Conservation (phyloP, 2,329 filamentous ascomycete species). For the Venturia aucupariae region DNA sequence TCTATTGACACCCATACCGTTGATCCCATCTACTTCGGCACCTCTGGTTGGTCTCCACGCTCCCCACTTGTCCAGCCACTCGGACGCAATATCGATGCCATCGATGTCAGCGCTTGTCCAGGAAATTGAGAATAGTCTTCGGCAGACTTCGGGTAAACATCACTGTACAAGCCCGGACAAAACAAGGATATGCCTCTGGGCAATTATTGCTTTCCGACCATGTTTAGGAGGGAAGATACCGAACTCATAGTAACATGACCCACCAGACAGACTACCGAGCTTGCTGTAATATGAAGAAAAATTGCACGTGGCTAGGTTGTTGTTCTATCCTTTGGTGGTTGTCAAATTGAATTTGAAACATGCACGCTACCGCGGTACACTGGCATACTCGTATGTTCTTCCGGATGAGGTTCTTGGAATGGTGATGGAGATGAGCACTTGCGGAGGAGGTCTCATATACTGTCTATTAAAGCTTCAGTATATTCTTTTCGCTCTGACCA, state of each 20-base stretch:
- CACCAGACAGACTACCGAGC: not conserved
- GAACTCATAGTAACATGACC: not conserved
- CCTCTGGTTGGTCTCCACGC: not conserved
- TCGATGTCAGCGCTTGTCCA: not conserved
- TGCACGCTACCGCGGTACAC: too few species aligned
- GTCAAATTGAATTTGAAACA: too few species aligned
- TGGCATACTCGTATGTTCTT: too few species aligned
- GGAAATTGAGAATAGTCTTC: not conserved
- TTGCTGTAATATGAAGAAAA: not conserved
- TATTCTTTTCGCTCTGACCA: too few species aligned
- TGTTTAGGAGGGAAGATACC: not conserved
- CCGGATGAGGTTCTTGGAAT: too few species aligned
- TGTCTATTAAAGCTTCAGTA: too few species aligned
- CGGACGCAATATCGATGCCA: not conserved
- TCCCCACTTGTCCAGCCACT: not conserved
- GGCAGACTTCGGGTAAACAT: not conserved
- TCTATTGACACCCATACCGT: not conserved
- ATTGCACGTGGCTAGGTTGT: too few species aligned
- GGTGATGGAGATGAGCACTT: too few species aligned
- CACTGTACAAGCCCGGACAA: not conserved
- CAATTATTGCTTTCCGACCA: not conserved
- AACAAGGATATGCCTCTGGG: not conserved
- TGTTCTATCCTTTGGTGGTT: too few species aligned
- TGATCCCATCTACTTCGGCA: not conserved
- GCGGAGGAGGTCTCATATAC: too few species aligned